Conservation (phyloP, 179 eudicot genomes). For the Gypsophila paniculata region DNA sequence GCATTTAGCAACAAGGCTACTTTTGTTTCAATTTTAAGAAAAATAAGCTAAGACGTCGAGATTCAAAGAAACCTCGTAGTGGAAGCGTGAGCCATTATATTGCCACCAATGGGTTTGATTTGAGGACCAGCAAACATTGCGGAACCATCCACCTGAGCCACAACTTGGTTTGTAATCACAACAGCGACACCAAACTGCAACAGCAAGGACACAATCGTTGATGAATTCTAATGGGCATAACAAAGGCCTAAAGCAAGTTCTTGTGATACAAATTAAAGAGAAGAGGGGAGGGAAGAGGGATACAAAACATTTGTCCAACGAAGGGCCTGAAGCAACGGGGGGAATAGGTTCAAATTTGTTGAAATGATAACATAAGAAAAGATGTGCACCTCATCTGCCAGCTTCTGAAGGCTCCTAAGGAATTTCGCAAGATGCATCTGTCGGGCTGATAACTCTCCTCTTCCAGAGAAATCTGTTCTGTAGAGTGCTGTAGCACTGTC, state of each 20-base stretch:
- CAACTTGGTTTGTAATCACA: conserved; percentile 96
- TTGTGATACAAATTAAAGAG: too few relatives aligned
- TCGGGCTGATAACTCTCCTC: conserved; percentile 94
- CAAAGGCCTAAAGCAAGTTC: too few relatives aligned
- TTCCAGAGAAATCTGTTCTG: conserved; percentile 93
- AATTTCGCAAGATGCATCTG: conserved; percentile 99
- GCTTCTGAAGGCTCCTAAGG: conserved; percentile 88
- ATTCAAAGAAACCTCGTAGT: conserved; percentile 64
- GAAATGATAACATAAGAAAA: neutral
- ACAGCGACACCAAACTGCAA: conserved; percentile 92
- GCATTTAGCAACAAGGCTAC: neutral
- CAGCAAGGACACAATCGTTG: neutral
- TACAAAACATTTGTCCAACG: too few relatives aligned
- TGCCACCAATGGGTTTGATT: conserved; percentile 92
- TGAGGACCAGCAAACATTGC: conserved; percentile 95
- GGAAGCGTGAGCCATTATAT: conserved; percentile 99
- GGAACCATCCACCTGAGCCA: conserved; percentile 95
- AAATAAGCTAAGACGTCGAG: conserved; percentile 2
- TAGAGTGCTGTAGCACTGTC: conserved; percentile 99
- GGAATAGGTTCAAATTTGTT: neutral
- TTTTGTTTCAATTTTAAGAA: neutral
- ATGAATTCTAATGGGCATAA: too few relatives aligned
- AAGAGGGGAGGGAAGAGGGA: too few relatives aligned
- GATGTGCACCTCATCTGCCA: conserved; percentile 77
- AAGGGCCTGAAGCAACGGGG: neutral